Percentiles rank a stretch among this genome's conserved stretches.
phyloP scores from a whole-genome alignment of 108 stramenopile genomes.

The Pseudonitzschia pungens region DNA sequence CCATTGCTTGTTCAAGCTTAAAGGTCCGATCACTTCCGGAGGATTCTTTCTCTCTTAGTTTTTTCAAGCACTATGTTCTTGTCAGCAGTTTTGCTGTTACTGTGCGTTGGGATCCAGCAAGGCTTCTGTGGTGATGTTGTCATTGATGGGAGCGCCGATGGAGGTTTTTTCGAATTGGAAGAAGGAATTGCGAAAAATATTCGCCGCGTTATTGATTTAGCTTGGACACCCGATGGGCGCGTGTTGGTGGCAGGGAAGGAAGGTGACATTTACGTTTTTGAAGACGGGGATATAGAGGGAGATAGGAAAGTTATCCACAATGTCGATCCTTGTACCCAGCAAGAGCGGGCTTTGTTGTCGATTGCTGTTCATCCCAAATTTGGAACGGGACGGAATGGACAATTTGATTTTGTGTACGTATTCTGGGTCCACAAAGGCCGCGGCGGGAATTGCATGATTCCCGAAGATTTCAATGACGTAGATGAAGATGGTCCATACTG shows the following conservation, averaged over 20 bases:
- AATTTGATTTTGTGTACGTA: neutral
- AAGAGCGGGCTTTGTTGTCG: neutral
- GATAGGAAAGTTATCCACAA: neutral
- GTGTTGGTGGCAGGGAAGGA: conserved; percentile 2
- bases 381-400: neutral
- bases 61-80: no score
- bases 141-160: neutral
- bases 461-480: neutral
- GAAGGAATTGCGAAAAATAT: neutral
- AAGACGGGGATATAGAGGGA: neutral
- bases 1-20: no score
- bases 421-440: conserved; percentile 11
- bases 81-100: neutral
- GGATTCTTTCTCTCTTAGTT: no score
- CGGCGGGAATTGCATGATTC: neutral
- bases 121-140: neutral
- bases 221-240: conserved; percentile 7
- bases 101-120: neutral
- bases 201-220: conserved; percentile 6
- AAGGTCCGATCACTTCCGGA: no score
- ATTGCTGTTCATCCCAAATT: conserved; percentile 1
- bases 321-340: neutral
- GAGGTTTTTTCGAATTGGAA: conserved; percentile 2
- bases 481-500: conserved; percentile 4
- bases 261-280: conserved; percentile 9